These are phyloP conservation scores for Batkoa obscura DNA, from an alignment of 371 early-diverging fungal genomes.

Conservation along the genomic window DNA sequence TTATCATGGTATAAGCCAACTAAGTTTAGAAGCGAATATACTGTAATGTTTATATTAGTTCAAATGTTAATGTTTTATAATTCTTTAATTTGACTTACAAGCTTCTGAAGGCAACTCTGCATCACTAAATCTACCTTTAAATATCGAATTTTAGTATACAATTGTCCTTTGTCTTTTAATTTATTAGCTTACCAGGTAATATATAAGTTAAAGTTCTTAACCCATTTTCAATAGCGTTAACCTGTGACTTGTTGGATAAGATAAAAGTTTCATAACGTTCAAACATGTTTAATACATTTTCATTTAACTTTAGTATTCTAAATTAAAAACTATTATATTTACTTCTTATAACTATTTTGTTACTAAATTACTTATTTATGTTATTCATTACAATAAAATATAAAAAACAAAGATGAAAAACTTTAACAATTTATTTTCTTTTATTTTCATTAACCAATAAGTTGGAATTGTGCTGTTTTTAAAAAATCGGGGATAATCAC, in stretches of 20 bases:
- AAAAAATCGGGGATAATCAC: no score
- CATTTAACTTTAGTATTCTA: not conserved
- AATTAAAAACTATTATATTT: no score
- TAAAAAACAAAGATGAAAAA: no score
- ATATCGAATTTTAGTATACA: not conserved
- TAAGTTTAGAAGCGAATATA: slow-evolving; percentile 62
- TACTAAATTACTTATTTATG: no score
- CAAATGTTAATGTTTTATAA: not conserved
- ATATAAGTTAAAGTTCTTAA: slow-evolving; percentile 77
- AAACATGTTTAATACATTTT: slow-evolving; percentile 18
- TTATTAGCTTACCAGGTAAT: slow-evolving; percentile 46
- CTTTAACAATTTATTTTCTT: no score
- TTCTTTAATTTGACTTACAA: slow-evolving; percentile 20
- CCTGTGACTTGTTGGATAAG: slow-evolving; percentile 65
- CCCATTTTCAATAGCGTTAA: slow-evolving; percentile 70
- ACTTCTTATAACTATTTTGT: no score
- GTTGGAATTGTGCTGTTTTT: no score
- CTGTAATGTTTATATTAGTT: slow-evolving; percentile 15
- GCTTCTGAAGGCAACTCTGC: slow-evolving; percentile 87
- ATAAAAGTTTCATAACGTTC: slow-evolving; percentile 60
- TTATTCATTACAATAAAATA: no score
- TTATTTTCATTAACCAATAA: no score
- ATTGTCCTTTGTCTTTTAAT: not conserved
- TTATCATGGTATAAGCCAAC: slow-evolving; percentile 75
- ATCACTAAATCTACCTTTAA: slow-evolving; percentile 72